Evolutionary conservation across 768 basidiomycete genomes (phyloP).

Genomic region (Crepidotus variabilis): DNA sequence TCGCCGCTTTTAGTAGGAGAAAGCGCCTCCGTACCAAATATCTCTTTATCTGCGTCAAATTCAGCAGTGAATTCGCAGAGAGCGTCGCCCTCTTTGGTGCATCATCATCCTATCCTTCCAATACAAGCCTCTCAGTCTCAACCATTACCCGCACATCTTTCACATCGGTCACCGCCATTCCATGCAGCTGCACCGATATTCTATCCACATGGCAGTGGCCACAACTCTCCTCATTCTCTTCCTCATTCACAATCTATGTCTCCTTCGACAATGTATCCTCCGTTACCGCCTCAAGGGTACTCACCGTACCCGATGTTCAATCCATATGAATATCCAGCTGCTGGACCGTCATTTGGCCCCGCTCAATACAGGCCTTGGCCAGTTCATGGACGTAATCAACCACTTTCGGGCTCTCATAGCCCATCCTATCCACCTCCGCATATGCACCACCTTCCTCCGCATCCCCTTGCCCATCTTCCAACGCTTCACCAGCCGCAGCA

Average conservation of each 20-base stretch:
- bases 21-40: neutral
- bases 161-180: slow-evolving; percentile 4
- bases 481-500: too few relatives aligned
- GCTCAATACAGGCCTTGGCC: neutral
- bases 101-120: neutral
- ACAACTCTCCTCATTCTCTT: neutral
- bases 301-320: neutral
- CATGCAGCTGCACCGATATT: slow-evolving; percentile 7
- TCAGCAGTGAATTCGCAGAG: neutral
- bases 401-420: neutral
- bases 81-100: neutral
- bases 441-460: too few relatives aligned
- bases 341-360: neutral
- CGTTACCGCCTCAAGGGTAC: neutral
- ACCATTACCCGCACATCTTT: neutral
- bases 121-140: neutral
- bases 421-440: neutral
- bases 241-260: too few relatives aligned
- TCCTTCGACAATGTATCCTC: neutral
- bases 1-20: neutral
- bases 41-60: neutral
- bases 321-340: neutral
- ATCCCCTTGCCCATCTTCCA: too few relatives aligned
- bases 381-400: neutral
- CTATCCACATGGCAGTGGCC: slow-evolving; percentile 4